Conservation (phyloP, 305 asterid species). For the Fraxinus xanthoxyloides region DNA sequence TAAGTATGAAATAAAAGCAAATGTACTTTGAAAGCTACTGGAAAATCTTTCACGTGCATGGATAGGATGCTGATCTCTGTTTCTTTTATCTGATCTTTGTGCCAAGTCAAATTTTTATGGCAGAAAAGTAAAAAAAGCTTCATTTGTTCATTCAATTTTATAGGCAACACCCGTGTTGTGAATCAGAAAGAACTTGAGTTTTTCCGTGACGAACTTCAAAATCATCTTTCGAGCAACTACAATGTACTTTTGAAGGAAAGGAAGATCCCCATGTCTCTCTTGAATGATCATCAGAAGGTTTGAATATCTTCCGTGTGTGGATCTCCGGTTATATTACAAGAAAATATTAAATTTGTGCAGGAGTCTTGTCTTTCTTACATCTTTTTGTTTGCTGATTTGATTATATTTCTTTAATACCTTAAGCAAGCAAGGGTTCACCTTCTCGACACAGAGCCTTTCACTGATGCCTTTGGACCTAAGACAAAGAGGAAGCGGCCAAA, state of each 20-base stretch:
- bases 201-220: slow-evolving; percentile 78
- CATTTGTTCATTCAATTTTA: slow-evolving; percentile 10
- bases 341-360: not conserved
- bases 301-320: slow-evolving; percentile 9
- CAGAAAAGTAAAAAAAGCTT: not conserved
- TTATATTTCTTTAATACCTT: slow-evolving; percentile 13
- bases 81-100: not conserved
- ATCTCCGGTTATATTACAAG: not conserved
- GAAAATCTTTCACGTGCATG: not conserved
- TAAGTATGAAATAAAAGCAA: not conserved
- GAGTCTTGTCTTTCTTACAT: slow-evolving; percentile 5
- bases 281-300: slow-evolving; percentile 89
- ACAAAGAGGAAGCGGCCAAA: slow-evolving; percentile 82
- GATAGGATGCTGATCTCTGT: not conserved
- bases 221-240: slow-evolving; percentile 74
- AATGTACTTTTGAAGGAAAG: slow-evolving; percentile 82
- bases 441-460: slow-evolving; percentile 81
- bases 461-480: slow-evolving; percentile 90
- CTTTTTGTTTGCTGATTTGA: slow-evolving; percentile 19
- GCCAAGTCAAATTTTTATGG: not conserved
- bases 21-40: not conserved
- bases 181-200: slow-evolving; percentile 79
- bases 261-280: slow-evolving; percentile 80
- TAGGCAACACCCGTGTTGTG: slow-evolving; percentile 83
- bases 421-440: slow-evolving; percentile 98